phyloP scores from a whole-genome alignment of 1,284 basidiomycete genomes.

The Golubevia sp. region DNA sequence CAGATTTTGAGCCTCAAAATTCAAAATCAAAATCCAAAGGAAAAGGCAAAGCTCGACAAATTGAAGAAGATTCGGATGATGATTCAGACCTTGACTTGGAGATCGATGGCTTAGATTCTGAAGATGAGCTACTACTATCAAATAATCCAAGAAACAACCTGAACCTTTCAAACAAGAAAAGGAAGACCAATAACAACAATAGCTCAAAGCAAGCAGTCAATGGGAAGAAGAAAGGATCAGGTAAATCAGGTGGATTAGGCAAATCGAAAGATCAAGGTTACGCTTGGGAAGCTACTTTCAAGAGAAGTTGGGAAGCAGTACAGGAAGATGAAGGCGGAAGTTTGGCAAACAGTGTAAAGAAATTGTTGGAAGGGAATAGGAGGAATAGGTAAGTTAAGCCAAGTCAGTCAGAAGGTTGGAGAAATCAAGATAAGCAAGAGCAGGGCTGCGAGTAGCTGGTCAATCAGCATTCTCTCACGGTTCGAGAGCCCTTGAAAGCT shows the following conservation, averaged over 20 bases:
- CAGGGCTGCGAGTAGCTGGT: too few species aligned
- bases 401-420: background rate
- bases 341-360: constrained; percentile 45
- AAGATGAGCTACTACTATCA: background rate
- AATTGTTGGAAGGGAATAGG: constrained; percentile 49
- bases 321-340: constrained; percentile 55
- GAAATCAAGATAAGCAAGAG: background rate
- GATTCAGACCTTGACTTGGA: background rate
- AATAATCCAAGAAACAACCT: background rate
- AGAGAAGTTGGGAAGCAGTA: constrained; percentile 57
- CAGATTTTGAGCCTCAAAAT: too few species aligned
- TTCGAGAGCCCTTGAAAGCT: too few species aligned
- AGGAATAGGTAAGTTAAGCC: constrained; percentile 16
- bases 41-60: too few species aligned
- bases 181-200: background rate
- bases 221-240: background rate
- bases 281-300: constrained; percentile 58
- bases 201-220: too few species aligned
- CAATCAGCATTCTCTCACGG: too few species aligned
- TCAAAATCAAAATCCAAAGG: too few species aligned
- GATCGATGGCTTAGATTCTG: background rate
- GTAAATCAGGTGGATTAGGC: background rate
- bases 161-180: background rate
- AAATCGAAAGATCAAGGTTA: constrained; percentile 43
- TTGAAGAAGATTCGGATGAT: too few species aligned